These are phyloP conservation scores for Pseudonectria foliicola DNA, from an alignment of 2,329 filamentous ascomycete genomes.

Conservation along the genomic window DNA sequence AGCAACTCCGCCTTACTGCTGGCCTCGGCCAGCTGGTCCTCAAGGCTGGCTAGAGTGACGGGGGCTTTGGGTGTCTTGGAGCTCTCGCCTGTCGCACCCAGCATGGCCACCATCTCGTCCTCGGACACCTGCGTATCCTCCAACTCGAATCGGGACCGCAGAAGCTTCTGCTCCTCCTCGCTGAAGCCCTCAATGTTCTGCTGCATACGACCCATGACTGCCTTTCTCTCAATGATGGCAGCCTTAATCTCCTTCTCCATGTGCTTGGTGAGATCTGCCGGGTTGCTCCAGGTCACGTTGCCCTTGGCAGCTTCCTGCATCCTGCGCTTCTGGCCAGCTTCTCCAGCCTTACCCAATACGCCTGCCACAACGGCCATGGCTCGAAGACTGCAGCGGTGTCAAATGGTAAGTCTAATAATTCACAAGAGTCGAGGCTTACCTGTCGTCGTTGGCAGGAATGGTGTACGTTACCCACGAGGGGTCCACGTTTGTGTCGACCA, in stretches of 20 bases:
- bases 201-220: conserved; percentile 31
- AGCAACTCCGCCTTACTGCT: conserved; percentile 4
- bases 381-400: conserved; percentile 55
- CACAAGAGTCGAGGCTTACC: conserved; percentile 39
- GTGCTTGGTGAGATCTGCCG: conserved; percentile 34
- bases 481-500: conserved; percentile 90
- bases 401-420: conserved; percentile 10
- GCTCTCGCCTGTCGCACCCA: conserved; percentile 21
- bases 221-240: conserved; percentile 26
- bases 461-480: conserved; percentile 93
- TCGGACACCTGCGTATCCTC: conserved; percentile 26
- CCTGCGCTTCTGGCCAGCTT: conserved; percentile 65
- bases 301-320: conserved; percentile 56
- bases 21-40: conserved; percentile 4
- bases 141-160: conserved; percentile 20
- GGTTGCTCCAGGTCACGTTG: conserved; percentile 54
- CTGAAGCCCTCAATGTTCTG: conserved; percentile 29
- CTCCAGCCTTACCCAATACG: conserved; percentile 75
- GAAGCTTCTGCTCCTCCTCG: conserved; percentile 31
- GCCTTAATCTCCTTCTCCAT: conserved; percentile 27
- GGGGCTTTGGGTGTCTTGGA: conserved; percentile 1
- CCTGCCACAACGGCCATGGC: conserved; percentile 76
- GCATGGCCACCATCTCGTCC: conserved; percentile 30
- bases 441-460: conserved; percentile 95
- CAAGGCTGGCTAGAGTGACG: conserved; percentile 2